phyloP scores from a whole-genome alignment of 2,329 filamentous ascomycete species.

The Microcera coccophila region DNA sequence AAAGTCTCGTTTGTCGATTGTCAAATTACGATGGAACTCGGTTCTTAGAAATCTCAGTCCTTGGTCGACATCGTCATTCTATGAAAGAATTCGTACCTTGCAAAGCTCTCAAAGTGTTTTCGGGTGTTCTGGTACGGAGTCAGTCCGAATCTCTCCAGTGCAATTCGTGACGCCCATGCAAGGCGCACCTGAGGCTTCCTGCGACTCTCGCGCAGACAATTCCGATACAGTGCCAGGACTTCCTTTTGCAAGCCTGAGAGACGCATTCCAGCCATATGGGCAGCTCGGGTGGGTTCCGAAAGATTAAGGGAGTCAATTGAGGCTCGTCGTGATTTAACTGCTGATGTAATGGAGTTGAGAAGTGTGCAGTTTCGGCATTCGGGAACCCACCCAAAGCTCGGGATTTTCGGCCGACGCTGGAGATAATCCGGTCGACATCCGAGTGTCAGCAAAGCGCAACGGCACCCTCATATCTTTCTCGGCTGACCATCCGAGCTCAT shows the following conservation, averaged over 20 bases:
- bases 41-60: constrained; percentile 42
- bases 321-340: background rate
- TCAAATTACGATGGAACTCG: constrained; percentile 71
- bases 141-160: constrained; percentile 3
- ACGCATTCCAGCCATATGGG: constrained; percentile 25
- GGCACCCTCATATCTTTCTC: too few species aligned
- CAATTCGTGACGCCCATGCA: constrained; percentile 1
- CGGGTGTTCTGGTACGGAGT: constrained; percentile 46
- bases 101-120: constrained; percentile 60
- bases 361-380: too few species aligned
- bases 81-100: constrained; percentile 53
- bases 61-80: background rate
- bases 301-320: constrained; percentile 60
- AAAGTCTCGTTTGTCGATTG: constrained; percentile 79
- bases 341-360: constrained; percentile 1
- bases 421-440: too few species aligned
- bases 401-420: too few species aligned
- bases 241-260: constrained; percentile 88
- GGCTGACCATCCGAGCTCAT: too few species aligned
- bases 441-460: too few species aligned
- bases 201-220: constrained; percentile 75
- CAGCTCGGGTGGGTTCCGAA: too few species aligned
- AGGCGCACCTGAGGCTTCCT: constrained; percentile 67
- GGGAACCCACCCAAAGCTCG: too few species aligned
- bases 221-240: constrained; percentile 79